Percentiles rank a stretch among this genome's conserved stretches.
Conservation (phyloP, 768 basidiomycete species). For the Cyathus striatus region DNA sequence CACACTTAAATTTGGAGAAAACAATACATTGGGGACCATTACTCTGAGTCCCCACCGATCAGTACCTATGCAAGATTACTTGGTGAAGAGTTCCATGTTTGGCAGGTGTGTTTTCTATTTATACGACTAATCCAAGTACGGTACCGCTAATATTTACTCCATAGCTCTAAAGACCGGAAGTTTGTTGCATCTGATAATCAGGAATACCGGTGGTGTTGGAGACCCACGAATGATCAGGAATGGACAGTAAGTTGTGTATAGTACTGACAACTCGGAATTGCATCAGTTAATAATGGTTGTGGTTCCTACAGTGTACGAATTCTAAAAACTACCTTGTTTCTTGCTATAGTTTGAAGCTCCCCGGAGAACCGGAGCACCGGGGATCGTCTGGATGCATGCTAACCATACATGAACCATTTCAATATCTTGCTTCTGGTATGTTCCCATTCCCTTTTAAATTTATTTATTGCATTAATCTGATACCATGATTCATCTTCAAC, state of each 20-base stretch:
- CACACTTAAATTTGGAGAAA: slow-evolving; percentile 45
- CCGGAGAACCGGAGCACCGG: slow-evolving; percentile 48
- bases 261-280: background rate
- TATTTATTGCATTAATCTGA: slow-evolving; percentile 2
- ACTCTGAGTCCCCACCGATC: slow-evolving; percentile 29
- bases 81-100: slow-evolving; percentile 32
- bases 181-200: slow-evolving; percentile 58
- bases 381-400: slow-evolving; percentile 58
- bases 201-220: slow-evolving; percentile 57
- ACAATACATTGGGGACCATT: slow-evolving; percentile 48
- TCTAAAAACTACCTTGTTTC: slow-evolving; percentile 46
- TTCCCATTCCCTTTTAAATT: slow-evolving; percentile 6
- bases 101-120: slow-evolving; percentile 37
- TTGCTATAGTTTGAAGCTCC: slow-evolving; percentile 51
- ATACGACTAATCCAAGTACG: slow-evolving; percentile 2
- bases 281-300: background rate
- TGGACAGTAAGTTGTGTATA: slow-evolving; percentile 51
- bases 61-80: slow-evolving; percentile 48
- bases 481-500: background rate
- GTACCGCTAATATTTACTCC: slow-evolving; percentile 4
- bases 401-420: slow-evolving; percentile 57
- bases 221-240: slow-evolving; percentile 43
- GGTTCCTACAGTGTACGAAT: slow-evolving; percentile 58
- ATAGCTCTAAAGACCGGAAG: slow-evolving; percentile 39
- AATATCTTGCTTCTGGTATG: slow-evolving; percentile 51